Percentiles rank a stretch among this genome's conserved stretches.
These are phyloP conservation scores for Zoysia pacifica DNA, from an alignment of 176 grass and related monocot genomes.

Conservation along the genomic window DNA sequence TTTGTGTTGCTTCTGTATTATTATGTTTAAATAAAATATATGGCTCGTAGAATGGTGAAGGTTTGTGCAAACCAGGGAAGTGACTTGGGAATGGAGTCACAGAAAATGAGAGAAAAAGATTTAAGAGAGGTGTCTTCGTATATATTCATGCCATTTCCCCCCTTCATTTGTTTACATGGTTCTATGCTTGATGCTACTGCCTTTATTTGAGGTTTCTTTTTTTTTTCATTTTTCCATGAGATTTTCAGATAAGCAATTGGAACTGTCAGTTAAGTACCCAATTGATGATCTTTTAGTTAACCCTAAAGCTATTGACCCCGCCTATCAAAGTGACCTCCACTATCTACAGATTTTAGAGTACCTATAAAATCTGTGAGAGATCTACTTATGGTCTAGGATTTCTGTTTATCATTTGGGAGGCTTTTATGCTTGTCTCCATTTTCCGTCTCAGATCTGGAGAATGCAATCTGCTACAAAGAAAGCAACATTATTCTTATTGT, in stretches of 20 bases:
- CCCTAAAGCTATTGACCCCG: slow-evolving; percentile 50
- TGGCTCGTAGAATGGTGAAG: slow-evolving; percentile 54
- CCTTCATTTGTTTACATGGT: slow-evolving; percentile 26
- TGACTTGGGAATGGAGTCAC: slow-evolving; percentile 46
- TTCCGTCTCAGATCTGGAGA: slow-evolving; percentile 84
- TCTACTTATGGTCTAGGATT: slow-evolving; percentile 87
- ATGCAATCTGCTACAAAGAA: slow-evolving; percentile 82
- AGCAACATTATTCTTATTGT: slow-evolving; percentile 68
- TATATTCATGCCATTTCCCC: slow-evolving; percentile 20
- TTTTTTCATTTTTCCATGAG: slow-evolving; percentile 23
- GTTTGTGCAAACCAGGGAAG: slow-evolving; percentile 49
- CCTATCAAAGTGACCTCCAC: slow-evolving; percentile 56
- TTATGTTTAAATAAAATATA: slow-evolving; percentile 34
- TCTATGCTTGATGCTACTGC: slow-evolving; percentile 10
- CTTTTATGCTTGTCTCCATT: slow-evolving; percentile 75
- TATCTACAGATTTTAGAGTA: slow-evolving; percentile 71
- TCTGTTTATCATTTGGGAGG: slow-evolving; percentile 73
- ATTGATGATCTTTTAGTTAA: slow-evolving; percentile 83
- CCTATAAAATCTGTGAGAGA: slow-evolving; percentile 71
- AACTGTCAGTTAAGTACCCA: slow-evolving; percentile 56
- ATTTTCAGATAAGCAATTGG: slow-evolving; percentile 49
- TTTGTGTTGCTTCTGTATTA: slow-evolving; percentile 17
- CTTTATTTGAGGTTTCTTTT: slow-evolving; percentile 18
- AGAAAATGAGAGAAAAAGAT: slow-evolving; percentile 39
- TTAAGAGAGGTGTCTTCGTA: slow-evolving; percentile 47